Evolutionary conservation across 2,329 filamentous ascomycete species (phyloP).

Genomic region (Aspergillus oerlinghausenensis): DNA sequence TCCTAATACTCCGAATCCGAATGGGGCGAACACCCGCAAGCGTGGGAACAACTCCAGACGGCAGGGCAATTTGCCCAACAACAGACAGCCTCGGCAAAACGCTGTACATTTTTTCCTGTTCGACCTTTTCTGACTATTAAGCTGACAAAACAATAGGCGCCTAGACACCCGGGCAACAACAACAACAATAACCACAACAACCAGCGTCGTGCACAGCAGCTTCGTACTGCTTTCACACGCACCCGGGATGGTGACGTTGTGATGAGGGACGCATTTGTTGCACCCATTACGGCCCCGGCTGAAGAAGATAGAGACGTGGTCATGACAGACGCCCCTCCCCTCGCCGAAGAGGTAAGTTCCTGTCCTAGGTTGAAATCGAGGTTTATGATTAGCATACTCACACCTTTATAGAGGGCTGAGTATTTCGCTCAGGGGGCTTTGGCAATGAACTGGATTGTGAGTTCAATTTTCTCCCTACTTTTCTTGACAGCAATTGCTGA

Average conservation of each 20-base stretch:
- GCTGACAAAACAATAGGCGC: not conserved
- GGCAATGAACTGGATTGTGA: not conserved
- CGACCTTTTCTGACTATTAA: not conserved
- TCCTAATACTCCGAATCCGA: not conserved
- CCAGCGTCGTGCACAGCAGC: not conserved
- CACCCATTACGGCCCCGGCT: not conserved
- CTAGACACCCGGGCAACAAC: not conserved
- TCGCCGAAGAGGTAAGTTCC: not conserved
- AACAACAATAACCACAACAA: not conserved
- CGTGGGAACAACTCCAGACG: not conserved
- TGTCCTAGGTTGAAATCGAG: not conserved
- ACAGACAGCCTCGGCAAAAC: not conserved
- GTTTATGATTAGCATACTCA: not conserved
- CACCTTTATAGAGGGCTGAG: not conserved
- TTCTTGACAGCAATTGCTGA: not conserved
- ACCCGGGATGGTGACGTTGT: slow-evolving; percentile 2
- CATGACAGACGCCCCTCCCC: slow-evolving; percentile 1
- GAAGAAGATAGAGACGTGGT: not conserved
- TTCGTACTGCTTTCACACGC: not conserved
- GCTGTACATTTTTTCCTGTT: not conserved
- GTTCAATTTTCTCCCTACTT: not conserved
- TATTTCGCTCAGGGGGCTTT: not conserved
- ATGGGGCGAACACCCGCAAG: not conserved
- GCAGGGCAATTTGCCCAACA: not conserved
- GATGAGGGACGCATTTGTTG: not conserved